phyloP scores from a whole-genome alignment of 2,329 filamentous ascomycete genomes.

The Gnomoniopsis sp. region DNA sequence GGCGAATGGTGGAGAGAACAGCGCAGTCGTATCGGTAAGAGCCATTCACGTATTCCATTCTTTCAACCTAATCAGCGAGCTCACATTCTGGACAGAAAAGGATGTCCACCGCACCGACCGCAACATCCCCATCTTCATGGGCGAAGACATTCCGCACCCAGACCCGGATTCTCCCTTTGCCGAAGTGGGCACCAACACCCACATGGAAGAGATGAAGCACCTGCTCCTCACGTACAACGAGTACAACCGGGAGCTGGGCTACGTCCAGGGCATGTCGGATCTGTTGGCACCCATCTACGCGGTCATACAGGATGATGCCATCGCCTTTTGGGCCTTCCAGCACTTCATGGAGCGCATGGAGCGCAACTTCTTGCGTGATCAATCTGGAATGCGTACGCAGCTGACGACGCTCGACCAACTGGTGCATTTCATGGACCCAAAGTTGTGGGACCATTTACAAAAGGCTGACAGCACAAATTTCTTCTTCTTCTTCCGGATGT shows the following conservation, averaged over 20 bases:
- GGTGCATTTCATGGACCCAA: conserved; percentile 94
- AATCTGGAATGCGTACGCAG: conserved; percentile 93
- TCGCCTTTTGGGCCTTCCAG: conserved; percentile 96
- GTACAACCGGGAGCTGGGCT: conserved; percentile 91
- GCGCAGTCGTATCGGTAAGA: conserved; percentile 83
- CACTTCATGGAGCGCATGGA: conserved; percentile 98
- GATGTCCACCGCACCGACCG: conserved; percentile 97
- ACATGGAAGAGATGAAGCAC: conserved; percentile 98
- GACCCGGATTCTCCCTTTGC: conserved; percentile 95
- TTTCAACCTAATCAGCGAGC: not conserved
- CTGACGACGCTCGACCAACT: conserved; percentile 89
- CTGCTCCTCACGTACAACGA: conserved; percentile 99
- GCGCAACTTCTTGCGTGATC: conserved; percentile 90
- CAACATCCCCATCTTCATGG: conserved; percentile 89
- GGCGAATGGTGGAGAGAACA: conserved; percentile 98
- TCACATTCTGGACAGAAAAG: conserved; percentile 65
- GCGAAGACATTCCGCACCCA: conserved; percentile 94
- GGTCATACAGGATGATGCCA: conserved; percentile 92
- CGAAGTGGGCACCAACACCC: conserved; percentile 89
- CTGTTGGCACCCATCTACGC: conserved; percentile 94
- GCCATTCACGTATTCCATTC: not conserved
- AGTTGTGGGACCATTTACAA: conserved; percentile 86
- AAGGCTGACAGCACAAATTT: conserved; percentile 95
- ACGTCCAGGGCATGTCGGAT: conserved; percentile 99
- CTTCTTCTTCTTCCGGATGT: conserved; percentile 99